Evolutionary conservation across 2,329 filamentous ascomycete species (phyloP).

Genomic region (Clarireedia homoeocarpa): DNA sequence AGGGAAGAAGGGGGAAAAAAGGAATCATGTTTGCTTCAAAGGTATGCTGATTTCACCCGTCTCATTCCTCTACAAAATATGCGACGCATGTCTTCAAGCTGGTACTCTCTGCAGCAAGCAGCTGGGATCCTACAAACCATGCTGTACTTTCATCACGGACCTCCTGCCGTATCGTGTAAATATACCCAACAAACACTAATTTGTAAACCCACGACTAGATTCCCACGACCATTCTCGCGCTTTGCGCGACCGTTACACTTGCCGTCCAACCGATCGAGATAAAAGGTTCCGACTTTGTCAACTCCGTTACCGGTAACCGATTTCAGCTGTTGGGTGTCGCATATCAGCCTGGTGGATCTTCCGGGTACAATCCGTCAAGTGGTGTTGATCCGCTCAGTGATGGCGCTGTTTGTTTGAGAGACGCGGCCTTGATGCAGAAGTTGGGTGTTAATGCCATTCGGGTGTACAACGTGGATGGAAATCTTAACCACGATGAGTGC

Average conservation of each 20-base stretch:
- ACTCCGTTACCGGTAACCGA: constrained; percentile 47
- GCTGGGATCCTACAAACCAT: neutral
- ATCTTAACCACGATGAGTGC: constrained; percentile 59
- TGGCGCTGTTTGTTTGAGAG: constrained; percentile 49
- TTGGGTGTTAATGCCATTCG: constrained; percentile 59
- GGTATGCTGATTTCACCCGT: neutral
- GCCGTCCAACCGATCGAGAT: constrained; percentile 52
- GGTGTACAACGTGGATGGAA: constrained; percentile 60
- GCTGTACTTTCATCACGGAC: neutral
- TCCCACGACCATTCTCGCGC: constrained; percentile 19
- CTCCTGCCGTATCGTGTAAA: constrained; percentile 4
- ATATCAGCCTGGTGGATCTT: constrained; percentile 61
- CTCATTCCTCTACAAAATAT: no score
- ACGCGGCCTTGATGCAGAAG: constrained; percentile 58
- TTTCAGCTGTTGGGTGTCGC: constrained; percentile 62
- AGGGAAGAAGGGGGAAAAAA: neutral
- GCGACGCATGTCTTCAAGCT: neutral
- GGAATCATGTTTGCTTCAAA: neutral
- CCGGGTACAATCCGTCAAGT: constrained; percentile 48
- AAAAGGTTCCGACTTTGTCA: constrained; percentile 51
- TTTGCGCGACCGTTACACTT: constrained; percentile 34
- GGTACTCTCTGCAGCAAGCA: neutral
- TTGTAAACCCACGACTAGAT: constrained; percentile 5
- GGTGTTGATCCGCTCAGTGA: constrained; percentile 54
- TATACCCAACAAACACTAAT: neutral